Base-by-base conservation (phyloP, 148 eudicot genomes). In the Persicaria tinctoria region DNA sequence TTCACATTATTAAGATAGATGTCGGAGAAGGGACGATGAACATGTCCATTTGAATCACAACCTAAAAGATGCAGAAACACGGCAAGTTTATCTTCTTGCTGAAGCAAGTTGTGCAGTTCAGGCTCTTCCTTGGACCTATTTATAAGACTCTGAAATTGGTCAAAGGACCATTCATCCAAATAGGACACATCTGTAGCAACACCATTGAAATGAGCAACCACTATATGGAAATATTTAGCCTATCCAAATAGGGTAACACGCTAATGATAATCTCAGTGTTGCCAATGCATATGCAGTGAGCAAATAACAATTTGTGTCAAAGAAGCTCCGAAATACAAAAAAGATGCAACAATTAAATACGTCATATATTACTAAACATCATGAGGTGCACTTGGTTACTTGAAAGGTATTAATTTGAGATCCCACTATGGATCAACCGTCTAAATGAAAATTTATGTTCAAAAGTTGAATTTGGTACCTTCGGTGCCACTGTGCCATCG, bases 141-240 rank as follows among this genome's bases (percentile, higher is more conserved):
- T 76, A 95, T 73, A 70, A 95, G 90, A 85, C 81, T 85, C 83
- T 92, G 78, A 69, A 95, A 92, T 80, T 95, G 91, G 81, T 95
- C 97, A 75, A 95, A 89, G 74, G 99, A 95, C 99, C 99, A 95
- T 76, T 95, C 96, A 88, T 95, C 99, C 89, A 95, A 80, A 84
- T 90, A 90, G 47, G 99, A 90, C 32, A 96, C 99, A 89, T 95
- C 99, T 95, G 96, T 85, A 87, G 70, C 51, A 79, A 82, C 62
- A 81, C 73, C 68, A 79, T 44, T 60, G 51, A 78, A 75, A 70
- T 62, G 70, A 78, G 80, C 76, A 79, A 78, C 74, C 73, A 76
- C 76, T 49, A 75, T 75, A 68, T 17, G 47, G 6, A 46, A 75
- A 59, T 14, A 62, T 23, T 62, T 17, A 20, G 17, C 47, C 70